phyloP scores from a whole-genome alignment of 306 rosid species.

The Sophora flavescens region DNA sequence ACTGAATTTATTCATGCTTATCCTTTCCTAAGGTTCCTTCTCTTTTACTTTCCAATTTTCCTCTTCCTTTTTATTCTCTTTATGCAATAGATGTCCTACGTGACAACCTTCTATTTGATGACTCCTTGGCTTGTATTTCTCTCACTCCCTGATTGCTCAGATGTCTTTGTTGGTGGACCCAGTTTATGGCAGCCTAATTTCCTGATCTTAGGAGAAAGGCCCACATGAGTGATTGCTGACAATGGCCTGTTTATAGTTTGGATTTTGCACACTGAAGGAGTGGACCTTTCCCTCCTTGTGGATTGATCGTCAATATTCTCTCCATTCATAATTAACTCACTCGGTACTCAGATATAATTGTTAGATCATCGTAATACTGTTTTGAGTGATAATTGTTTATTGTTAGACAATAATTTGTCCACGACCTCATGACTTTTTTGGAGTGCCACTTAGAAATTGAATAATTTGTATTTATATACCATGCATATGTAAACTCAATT shows the following conservation, averaged over 20 bases:
- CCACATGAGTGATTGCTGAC: slow-evolving; percentile 73
- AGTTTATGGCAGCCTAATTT: slow-evolving; percentile 63
- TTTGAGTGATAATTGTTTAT: background rate
- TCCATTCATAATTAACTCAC: slow-evolving; percentile 34
- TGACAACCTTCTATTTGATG: slow-evolving; percentile 60
- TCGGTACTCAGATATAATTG: slow-evolving; percentile 31
- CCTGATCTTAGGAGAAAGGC: slow-evolving; percentile 67
- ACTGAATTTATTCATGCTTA: slow-evolving; percentile 78
- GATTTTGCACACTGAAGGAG: slow-evolving; percentile 46
- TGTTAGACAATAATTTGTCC: too few relatives aligned
- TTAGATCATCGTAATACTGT: background rate
- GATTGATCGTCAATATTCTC: slow-evolving; percentile 39
- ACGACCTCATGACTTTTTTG: background rate
- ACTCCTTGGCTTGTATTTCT: slow-evolving; percentile 60
- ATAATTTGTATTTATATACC: background rate
- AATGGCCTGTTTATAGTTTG: slow-evolving; percentile 54
- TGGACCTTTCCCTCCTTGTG: slow-evolving; percentile 47
- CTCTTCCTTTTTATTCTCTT: slow-evolving; percentile 42
- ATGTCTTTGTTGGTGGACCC: slow-evolving; percentile 77
- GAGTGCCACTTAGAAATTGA: slow-evolving; percentile 15
- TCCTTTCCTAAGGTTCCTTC: slow-evolving; percentile 52
- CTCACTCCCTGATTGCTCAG: slow-evolving; percentile 62
- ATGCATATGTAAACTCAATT: background rate
- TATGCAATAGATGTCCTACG: slow-evolving; percentile 58
- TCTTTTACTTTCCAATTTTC: slow-evolving; percentile 32